These are phyloP conservation scores for Dryas octopetala DNA, from an alignment of 306 rosid species.

Conservation along the genomic window DNA sequence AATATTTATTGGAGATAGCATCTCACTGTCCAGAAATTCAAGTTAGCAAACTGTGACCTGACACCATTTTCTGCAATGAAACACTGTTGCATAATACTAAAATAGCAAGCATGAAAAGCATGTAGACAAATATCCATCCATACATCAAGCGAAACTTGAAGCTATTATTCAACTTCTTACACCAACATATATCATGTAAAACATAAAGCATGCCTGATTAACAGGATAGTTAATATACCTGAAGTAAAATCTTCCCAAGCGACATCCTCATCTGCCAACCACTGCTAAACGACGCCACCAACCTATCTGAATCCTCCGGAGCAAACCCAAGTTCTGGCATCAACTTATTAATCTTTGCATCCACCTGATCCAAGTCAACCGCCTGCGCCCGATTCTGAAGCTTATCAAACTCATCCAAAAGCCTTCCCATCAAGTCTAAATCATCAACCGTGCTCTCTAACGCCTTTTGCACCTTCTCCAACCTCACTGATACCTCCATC, in stretches of 20 bases:
- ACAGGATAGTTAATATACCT: conserved; percentile 41
- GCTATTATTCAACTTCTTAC: conserved; percentile 17
- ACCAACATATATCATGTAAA: background rate
- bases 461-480: conserved; percentile 94
- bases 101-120: background rate
- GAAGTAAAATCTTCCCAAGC: conserved; percentile 94
- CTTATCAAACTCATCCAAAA: conserved; percentile 87
- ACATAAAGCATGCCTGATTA: conserved; percentile 40
- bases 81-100: background rate
- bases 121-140: background rate
- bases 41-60: background rate
- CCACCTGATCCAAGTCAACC: conserved; percentile 68
- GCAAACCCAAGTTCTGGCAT: conserved; percentile 89
- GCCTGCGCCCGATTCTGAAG: conserved; percentile 81
- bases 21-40: background rate
- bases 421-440: conserved; percentile 91
- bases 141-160: background rate
- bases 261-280: conserved; percentile 99
- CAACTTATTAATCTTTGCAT: conserved; percentile 76
- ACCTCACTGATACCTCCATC: conserved; percentile 69
- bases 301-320: conserved; percentile 77
- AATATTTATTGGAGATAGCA: background rate
- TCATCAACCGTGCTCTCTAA: conserved; percentile 73
- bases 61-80: background rate
- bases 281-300: conserved; percentile 92